Evolutionary conservation across 1,139 yeast genomes (phyloP).

Genomic region (Candida sanyaensis): DNA sequence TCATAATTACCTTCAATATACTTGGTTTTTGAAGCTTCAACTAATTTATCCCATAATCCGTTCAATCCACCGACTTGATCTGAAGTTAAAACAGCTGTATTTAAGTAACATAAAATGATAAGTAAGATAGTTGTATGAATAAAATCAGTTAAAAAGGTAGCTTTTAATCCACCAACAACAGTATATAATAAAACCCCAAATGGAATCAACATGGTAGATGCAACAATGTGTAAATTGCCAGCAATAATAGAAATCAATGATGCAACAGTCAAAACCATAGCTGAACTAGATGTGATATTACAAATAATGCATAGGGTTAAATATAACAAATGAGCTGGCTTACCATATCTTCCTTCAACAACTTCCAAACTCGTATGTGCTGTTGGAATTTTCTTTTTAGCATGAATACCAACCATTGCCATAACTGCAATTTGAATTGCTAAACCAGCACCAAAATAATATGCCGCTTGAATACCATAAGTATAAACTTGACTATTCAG

Average conservation of each 20-base stretch:
- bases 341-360: constrained; percentile 33
- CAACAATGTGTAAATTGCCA: constrained; percentile 34
- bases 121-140: constrained; percentile 36
- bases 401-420: constrained; percentile 30
- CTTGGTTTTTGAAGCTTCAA: constrained; percentile 16
- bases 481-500: constrained; percentile 27
- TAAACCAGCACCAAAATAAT: constrained; percentile 30
- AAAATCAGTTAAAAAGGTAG: constrained; percentile 41
- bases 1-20: constrained; percentile 32
- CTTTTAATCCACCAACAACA: constrained; percentile 42
- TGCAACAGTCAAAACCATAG: constrained; percentile 40
- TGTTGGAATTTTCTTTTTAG: constrained; percentile 31
- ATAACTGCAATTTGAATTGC: constrained; percentile 31
- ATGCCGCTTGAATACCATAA: constrained; percentile 30
- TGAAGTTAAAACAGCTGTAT: constrained; percentile 27
- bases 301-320: constrained; percentile 32
- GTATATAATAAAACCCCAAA: constrained; percentile 39
- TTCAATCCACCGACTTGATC: constrained; percentile 31
- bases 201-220: constrained; percentile 36
- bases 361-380: constrained; percentile 33
- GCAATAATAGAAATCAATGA: constrained; percentile 36
- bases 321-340: constrained; percentile 28
- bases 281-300: constrained; percentile 33
- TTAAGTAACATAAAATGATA: constrained; percentile 28
- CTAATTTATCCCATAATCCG: constrained; percentile 26